Evolutionary conservation across 2,329 filamentous ascomycete species (phyloP).

Genomic region (Fusarium armeniacum): DNA sequence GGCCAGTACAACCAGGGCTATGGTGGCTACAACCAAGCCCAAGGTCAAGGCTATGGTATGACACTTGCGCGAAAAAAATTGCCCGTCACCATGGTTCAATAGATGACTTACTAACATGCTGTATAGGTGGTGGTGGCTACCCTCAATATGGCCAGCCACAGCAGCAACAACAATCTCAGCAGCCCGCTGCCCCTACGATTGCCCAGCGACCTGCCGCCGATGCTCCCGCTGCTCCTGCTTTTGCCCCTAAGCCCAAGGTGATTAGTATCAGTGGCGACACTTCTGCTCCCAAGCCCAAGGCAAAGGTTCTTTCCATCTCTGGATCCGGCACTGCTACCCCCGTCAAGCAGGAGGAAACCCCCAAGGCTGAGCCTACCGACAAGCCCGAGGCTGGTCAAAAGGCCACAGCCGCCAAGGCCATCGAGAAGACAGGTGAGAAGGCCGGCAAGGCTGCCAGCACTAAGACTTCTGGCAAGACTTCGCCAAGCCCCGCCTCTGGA

Average conservation of each 20-base stretch:
- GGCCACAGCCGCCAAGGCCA: conserved; percentile 87
- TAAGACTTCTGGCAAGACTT: conserved; percentile 76
- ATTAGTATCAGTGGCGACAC: conserved; percentile 75
- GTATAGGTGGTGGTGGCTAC: conserved; percentile 66
- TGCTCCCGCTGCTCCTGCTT: conserved; percentile 61
- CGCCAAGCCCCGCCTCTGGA: conserved; percentile 85
- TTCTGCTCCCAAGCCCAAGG: conserved; percentile 67
- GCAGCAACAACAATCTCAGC: conserved; percentile 53
- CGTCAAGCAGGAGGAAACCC: conserved; percentile 61
- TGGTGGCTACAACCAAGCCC: conserved; percentile 64
- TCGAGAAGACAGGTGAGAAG: conserved; percentile 87
- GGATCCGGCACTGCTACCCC: conserved; percentile 52
- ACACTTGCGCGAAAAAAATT: conserved; percentile 31
- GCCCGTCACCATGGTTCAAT: conserved; percentile 10
- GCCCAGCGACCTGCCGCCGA: conserved; percentile 49
- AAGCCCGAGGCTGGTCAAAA: conserved; percentile 82
- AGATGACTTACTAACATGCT: conserved; percentile 32
- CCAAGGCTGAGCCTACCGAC: conserved; percentile 63
- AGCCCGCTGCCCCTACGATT: conserved; percentile 51
- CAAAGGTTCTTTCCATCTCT: conserved; percentile 63
- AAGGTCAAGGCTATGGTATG: conserved; percentile 61
- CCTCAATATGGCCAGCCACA: conserved; percentile 65
- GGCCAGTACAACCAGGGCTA: conserved; percentile 68
- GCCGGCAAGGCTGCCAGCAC: conserved; percentile 60
- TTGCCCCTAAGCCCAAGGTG: conserved; percentile 72